These are phyloP conservation scores for Manihot esculenta DNA, from an alignment of 441 rosid genomes.

Conservation along the genomic window DNA sequence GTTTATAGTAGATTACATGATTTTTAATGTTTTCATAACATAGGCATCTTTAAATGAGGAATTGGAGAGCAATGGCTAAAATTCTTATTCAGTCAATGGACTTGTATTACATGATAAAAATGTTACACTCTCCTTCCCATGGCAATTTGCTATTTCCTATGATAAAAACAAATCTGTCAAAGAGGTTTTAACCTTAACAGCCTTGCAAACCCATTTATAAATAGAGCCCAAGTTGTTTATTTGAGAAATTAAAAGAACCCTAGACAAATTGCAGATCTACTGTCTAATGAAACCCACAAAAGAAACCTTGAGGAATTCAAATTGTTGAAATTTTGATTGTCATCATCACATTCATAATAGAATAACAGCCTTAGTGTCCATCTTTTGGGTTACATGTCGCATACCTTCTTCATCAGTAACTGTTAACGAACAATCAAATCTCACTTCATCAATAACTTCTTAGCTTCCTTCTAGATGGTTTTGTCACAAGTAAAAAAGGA, in stretches of 20 bases:
- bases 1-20: too few species aligned
- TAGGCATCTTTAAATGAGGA: too few species aligned
- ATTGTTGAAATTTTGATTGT: not conserved
- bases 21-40: too few species aligned
- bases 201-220: too few species aligned
- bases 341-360: constrained; percentile 34
- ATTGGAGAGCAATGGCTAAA: too few species aligned
- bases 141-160: too few species aligned
- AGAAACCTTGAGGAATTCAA: not conserved
- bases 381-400: constrained; percentile 78
- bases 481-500: constrained; percentile 21
- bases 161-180: too few species aligned
- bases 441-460: constrained; percentile 3
- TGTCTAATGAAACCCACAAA: not conserved
- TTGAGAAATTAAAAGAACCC: not conserved
- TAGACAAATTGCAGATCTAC: not conserved
- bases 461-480: constrained; percentile 20
- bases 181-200: too few species aligned
- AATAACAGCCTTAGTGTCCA: constrained; percentile 70
- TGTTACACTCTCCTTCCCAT: too few species aligned
- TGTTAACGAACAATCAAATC: constrained; percentile 40
- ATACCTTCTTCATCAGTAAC: constrained; percentile 87
- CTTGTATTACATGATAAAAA: too few species aligned
- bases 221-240: too few species aligned
- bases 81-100: too few species aligned